A percentile compares a stretch with the other conserved stretches of the same genome.
These are phyloP conservation scores for Trypanosoma conorhini DNA, from an alignment of 208 protist genomes.

Conservation along the genomic window DNA sequence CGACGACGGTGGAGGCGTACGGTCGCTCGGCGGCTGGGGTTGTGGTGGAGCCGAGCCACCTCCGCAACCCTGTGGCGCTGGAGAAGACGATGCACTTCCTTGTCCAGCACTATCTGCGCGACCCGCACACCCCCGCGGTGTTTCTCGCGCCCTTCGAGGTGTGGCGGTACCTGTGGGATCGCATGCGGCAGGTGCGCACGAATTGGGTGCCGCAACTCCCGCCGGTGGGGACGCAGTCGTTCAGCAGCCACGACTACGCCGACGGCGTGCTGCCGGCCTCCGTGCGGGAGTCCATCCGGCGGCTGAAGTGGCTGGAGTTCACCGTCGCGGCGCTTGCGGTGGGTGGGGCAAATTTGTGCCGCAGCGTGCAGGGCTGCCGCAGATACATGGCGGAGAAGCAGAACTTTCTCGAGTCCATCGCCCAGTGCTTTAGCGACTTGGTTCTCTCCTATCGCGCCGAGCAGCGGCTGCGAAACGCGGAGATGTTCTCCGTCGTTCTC, in stretches of 20 bases:
- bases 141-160: constrained; percentile 67
- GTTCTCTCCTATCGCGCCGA: constrained; percentile 71
- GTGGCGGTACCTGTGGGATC: constrained; percentile 85
- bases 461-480: constrained; percentile 56
- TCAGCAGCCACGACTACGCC: constrained; percentile 13
- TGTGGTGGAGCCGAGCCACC: constrained; percentile 38
- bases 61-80: constrained; percentile 69
- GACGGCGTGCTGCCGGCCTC: constrained; percentile 29
- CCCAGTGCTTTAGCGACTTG: constrained; percentile 86
- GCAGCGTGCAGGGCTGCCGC: constrained; percentile 50
- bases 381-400: constrained; percentile 79
- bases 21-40: constrained; percentile 70
- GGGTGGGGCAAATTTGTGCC: constrained; percentile 65
- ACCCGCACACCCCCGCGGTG: constrained; percentile 57
- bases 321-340: constrained; percentile 74
- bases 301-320: constrained; percentile 82
- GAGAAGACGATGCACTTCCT: constrained; percentile 90
- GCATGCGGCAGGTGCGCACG: constrained; percentile 77
- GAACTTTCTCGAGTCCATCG: constrained; percentile 84
- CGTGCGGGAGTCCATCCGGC: constrained; percentile 44
- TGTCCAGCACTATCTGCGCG: constrained; percentile 78
- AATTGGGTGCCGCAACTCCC: constrained; percentile 74
- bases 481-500: constrained; percentile 79
- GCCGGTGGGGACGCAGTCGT: constrained; percentile 18
- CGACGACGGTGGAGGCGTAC: constrained; percentile 54